Evolutionary conservation across 1,139 yeast species (phyloP).

Genomic region (Ashbya aceris): DNA sequence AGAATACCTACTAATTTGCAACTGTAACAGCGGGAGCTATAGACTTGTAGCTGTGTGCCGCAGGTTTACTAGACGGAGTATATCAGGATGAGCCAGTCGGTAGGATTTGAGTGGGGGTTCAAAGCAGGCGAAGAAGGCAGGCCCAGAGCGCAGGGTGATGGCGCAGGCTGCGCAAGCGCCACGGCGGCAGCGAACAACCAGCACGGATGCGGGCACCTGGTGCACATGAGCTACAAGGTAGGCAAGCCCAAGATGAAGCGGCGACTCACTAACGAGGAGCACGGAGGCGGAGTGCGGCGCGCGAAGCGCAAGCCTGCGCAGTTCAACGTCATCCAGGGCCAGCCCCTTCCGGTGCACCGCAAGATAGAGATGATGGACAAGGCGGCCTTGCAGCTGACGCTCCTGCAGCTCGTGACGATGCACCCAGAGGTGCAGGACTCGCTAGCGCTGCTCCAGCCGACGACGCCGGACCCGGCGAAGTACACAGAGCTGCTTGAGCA

Average conservation of each 20-base stretch:
- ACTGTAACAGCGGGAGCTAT: background rate
- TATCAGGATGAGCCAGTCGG: constrained; percentile 10
- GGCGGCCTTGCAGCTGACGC: constrained; percentile 19
- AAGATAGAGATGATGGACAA: constrained; percentile 26
- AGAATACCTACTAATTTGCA: constrained; percentile 1
- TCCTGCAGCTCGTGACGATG: constrained; percentile 19
- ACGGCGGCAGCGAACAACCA: background rate
- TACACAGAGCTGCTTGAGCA: constrained; percentile 16
- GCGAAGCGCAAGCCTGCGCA: constrained; percentile 12
- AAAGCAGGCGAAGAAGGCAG: constrained; percentile 5
- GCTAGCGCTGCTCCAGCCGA: constrained; percentile 15
- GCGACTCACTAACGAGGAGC: constrained; percentile 8
- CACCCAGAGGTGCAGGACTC: constrained; percentile 23
- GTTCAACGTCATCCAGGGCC: constrained; percentile 23
- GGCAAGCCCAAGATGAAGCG: constrained; percentile 10
- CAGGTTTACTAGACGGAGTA: too few relatives aligned
- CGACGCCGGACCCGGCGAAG: constrained; percentile 15
- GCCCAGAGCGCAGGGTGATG: background rate
- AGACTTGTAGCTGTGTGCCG: too few relatives aligned
- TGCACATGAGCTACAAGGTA: constrained; percentile 3
- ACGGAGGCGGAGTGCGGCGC: constrained; percentile 1
- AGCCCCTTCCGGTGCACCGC: constrained; percentile 24
- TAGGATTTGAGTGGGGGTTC: constrained; percentile 28
- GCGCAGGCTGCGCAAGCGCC: constrained; percentile 1
- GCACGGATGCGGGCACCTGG: constrained; percentile 1